Evolutionary conservation across 179 eudicot genomes (phyloP), one percentile per base, ranked within the genome.

Genomic region (Drosera spatulata): DNA sequence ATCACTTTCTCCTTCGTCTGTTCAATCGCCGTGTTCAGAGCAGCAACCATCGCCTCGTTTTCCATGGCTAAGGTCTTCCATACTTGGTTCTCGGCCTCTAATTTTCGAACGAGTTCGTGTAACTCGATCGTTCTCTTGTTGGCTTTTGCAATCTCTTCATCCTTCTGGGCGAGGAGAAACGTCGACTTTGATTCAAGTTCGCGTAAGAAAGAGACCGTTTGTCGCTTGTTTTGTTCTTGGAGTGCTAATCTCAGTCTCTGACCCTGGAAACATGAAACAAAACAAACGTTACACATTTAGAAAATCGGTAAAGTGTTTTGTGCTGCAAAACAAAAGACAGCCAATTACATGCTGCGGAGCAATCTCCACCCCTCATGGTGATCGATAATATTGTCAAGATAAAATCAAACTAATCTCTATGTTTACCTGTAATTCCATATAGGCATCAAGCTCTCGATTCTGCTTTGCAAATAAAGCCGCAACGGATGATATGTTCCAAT

Each of bases 51-150:
- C 11, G 75, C 80, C 65, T 87, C 90, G 15, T 81, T 87, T 53
- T 90, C 87, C 2, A 53, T 64, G 11, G 95, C 97, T 8, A 74
- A 54, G 58, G 73, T 73, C 57, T 81, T 77, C 95, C 97, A 90
- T 51, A 71, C 69, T 70, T 81, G 82, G 51, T 68, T 79, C 71
- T 87, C 93, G 0, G 55, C 39, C 40, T 85, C 90, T 61, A 83
- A 62, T 71, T 62, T 83, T 56, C 69, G 73, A 41, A 87, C 13
- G 43, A 72, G 61, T 5, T 78, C 67, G 62, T 87, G 83, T 2
- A 87, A 73, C 65, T 90, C 90, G 60, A 70, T 41, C 41, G 62
- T 58, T 61, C 77, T 78, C 47, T 69, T 81, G 22, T 42, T 48
- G 4, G 83, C 88, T 39, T 68, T 72, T 37, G 76, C 69, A 3